Base-by-base conservation (phyloP, 225 moss, liverwort and hornwort genomes). In the Antitrichia curtipendula region DNA sequence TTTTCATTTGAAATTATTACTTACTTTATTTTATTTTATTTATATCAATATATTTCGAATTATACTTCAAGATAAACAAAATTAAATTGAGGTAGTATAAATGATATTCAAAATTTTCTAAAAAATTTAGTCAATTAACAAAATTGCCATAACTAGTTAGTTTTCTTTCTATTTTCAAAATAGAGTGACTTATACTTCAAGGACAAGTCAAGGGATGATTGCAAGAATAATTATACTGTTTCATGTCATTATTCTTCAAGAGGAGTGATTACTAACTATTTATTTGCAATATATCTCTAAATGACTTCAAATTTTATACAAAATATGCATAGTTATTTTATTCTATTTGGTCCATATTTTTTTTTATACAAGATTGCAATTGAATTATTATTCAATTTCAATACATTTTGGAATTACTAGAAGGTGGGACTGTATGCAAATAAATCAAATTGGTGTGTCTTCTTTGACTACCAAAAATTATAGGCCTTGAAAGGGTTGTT, bases 141-240 rank as follows among this genome's bases (percentile, higher is more conserved):
- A 31, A 36, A 22, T 52, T 36, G 3, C 13, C 6, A 22, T 36
- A 75, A 76, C 5, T 15, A 36, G 15, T 15, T 24, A 36, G 0
- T 34, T 53, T 75, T 34, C 1, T 8, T 0, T 52, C 5, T 13
- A 23, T 22, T 36, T 75, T 75, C 3, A 36, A 52, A 75, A 1
- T 15, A 53, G 0, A 23, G 1, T 36, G 36, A 22, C 6, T 23
- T 53, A 13, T 15, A 53, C 8, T 15, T 75, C 0, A 1, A 3
- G 0, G 2, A 53, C 6, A 52, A 36, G 5, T 14, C 2, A 9
- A 23, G 3, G 5, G 6, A 5, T 53, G 36, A 76, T 76, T 50
- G 9, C 9, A n/a, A 23, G 4, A 54, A 52, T 22, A 54, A n/a
- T 76, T 53, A 2, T 53, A 53, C 9, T 76, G 9, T 22, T 75